A percentile compares a stretch with the other conserved stretches of the same genome.
Conservation (phyloP, 1,284 basidiomycete species). For the Exobasidium rhododendri region DNA sequence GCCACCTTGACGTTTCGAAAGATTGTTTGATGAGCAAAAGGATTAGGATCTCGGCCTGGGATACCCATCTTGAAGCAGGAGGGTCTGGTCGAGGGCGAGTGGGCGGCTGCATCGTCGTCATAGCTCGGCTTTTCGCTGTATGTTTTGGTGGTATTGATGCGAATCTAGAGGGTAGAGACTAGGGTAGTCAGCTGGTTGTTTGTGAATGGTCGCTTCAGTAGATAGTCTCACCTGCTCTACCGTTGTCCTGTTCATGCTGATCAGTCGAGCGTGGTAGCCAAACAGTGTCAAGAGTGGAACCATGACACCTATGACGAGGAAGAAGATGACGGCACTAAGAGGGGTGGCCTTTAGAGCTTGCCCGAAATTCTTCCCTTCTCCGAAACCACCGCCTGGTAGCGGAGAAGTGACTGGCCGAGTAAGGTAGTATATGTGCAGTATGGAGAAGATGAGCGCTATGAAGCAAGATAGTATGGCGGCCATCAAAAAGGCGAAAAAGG, state of each 20-base stretch:
- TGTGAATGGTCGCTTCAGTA: too few relatives aligned
- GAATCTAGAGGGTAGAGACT: constrained; percentile 28
- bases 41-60: constrained; percentile 33
- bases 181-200: neutral
- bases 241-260: constrained; percentile 46
- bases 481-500: constrained; percentile 48
- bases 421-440: constrained; percentile 26
- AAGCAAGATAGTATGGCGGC: constrained; percentile 21
- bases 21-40: constrained; percentile 25
- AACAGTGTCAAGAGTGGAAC: constrained; percentile 37
- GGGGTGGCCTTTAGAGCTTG: constrained; percentile 35
- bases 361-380: constrained; percentile 23
- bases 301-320: constrained; percentile 27
- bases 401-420: constrained; percentile 22
- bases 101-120: constrained; percentile 7
- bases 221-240: constrained; percentile 32
- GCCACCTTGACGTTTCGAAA: constrained; percentile 25
- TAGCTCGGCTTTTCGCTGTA: constrained; percentile 18
- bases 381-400: constrained; percentile 22
- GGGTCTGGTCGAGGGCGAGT: neutral
- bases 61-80: constrained; percentile 19
- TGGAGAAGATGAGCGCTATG: constrained; percentile 25
- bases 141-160: constrained; percentile 38
- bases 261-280: constrained; percentile 44
- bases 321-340: constrained; percentile 41